Conservation (phyloP, 164 flowering plant genomes). For the Umbellularia californica region DNA sequence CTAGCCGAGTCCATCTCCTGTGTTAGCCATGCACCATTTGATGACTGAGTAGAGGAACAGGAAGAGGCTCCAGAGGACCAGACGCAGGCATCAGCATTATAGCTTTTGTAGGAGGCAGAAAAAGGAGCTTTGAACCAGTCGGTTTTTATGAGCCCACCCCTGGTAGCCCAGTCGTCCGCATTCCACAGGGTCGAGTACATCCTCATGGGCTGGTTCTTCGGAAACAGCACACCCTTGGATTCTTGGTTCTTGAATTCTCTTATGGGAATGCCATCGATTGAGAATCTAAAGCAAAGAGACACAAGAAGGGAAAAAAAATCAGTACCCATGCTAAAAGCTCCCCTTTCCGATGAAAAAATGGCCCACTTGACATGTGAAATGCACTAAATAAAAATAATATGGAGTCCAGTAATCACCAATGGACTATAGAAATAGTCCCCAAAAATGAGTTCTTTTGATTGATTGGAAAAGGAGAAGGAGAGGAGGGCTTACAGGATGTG, state of each 20-base stretch:
- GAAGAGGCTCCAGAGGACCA: not conserved
- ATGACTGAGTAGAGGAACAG: not conserved
- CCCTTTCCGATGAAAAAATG: no score
- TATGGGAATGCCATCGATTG: constrained; percentile 1
- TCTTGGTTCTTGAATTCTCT: constrained; percentile 5
- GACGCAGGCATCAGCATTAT: not conserved
- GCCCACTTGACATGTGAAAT: no score
- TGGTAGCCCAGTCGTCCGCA: constrained; percentile 9
- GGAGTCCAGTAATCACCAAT: not conserved
- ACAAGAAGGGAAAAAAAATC: not conserved
- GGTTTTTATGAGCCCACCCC: constrained; percentile 4
- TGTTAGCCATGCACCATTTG: not conserved
- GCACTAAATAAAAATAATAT: no score
- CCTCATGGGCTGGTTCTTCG: constrained; percentile 3
- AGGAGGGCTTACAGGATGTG: constrained; percentile 4
- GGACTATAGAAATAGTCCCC: not conserved
- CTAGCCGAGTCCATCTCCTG: not conserved
- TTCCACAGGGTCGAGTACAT: constrained; percentile 7
- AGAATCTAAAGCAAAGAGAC: not conserved
- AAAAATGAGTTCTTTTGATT: not conserved
- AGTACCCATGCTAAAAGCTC: no score
- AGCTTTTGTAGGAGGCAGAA: not conserved
- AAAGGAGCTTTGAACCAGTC: constrained; percentile 8
- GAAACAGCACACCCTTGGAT: constrained; percentile 1
- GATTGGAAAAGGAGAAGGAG: not conserved